Evolutionary conservation across 345 rosid genomes (phyloP).

Genomic region (Abelmoschus esculentus): DNA sequence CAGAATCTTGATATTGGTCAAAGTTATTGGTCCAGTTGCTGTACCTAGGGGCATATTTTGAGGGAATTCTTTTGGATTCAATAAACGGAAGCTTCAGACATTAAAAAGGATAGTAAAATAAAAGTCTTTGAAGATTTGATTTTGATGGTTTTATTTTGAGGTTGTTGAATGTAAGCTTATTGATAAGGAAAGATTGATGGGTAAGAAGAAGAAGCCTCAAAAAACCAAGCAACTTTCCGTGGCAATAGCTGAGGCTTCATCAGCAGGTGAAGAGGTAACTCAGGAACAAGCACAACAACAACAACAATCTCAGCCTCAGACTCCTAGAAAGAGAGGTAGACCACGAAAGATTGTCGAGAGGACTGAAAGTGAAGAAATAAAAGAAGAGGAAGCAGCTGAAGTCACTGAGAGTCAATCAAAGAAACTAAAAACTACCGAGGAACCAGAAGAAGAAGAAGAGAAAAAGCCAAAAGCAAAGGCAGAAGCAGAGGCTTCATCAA

Average conservation of each 20-base stretch:
- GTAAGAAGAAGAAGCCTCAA: slow-evolving; percentile 71
- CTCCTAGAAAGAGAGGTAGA: slow-evolving; percentile 72
- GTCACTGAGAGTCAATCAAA: slow-evolving; percentile 17
- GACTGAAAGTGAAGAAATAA: slow-evolving; percentile 22
- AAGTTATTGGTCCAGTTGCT: slow-evolving; percentile 10
- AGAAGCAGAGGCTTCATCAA: slow-evolving; percentile 1
- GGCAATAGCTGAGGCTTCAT: slow-evolving; percentile 54
- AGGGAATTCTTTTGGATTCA: slow-evolving; percentile 11
- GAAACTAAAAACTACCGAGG: slow-evolving; percentile 26
- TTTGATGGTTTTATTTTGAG: neutral
- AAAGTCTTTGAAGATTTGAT: slow-evolving; percentile 2
- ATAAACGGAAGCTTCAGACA: slow-evolving; percentile 1
- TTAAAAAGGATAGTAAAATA: neutral
- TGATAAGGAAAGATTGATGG: slow-evolving; percentile 30
- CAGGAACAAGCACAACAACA: neutral
- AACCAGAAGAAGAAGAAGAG: neutral
- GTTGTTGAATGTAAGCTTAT: neutral
- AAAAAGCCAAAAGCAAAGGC: slow-evolving; percentile 11
- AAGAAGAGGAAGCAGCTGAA: slow-evolving; percentile 22
- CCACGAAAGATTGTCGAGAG: slow-evolving; percentile 62
- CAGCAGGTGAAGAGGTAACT: slow-evolving; percentile 18
- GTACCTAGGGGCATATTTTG: neutral
- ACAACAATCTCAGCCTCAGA: slow-evolving; percentile 25
- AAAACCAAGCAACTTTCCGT: slow-evolving; percentile 66
- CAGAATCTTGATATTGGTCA: too few relatives aligned